A percentile compares a stretch with the other conserved stretches of the same genome.
Evolutionary conservation across 2,329 filamentous ascomycete genomes (phyloP).

Genomic region (Fusarium sp.): DNA sequence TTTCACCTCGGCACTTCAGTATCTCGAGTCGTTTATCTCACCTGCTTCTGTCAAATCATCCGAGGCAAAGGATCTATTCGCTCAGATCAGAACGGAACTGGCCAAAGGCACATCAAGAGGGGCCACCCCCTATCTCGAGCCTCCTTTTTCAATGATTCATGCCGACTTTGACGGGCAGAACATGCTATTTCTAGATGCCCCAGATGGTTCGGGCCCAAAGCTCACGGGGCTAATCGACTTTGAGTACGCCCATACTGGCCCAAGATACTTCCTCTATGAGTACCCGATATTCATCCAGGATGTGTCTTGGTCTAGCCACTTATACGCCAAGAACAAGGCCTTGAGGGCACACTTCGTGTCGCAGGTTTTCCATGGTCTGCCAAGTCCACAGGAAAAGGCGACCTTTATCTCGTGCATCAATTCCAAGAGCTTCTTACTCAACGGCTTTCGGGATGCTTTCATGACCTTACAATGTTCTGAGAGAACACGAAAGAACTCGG

Average conservation of each 20-base stretch:
- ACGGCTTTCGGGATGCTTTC: not conserved
- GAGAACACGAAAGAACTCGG: not conserved
- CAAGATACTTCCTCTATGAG: slow-evolving; percentile 1
- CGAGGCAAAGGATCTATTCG: not conserved
- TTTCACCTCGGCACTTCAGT: not conserved
- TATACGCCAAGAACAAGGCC: not conserved
- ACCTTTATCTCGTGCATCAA: not conserved
- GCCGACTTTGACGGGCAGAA: slow-evolving; percentile 9
- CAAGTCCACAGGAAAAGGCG: not conserved
- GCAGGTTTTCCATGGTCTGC: not conserved
- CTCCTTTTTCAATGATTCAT: not conserved
- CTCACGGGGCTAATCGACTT: slow-evolving; percentile 6
- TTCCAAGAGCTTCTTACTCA: not conserved
- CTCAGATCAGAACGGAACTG: not conserved
- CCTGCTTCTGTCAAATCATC: not conserved
- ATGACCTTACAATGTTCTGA: not conserved
- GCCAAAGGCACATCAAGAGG: fast-evolving
- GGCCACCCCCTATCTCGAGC: not conserved
- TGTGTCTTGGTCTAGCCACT: not conserved
- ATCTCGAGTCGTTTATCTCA: not conserved
- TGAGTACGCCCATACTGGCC: not conserved
- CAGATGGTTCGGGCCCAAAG: not conserved
- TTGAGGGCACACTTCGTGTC: slow-evolving; percentile 1
- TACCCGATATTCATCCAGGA: slow-evolving; percentile 12
- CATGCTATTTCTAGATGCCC: not conserved